Evolutionary conservation across 768 basidiomycete genomes (phyloP), one percentile per base, ranked within the genome.

Genomic region (Tulasnella sp.): DNA sequence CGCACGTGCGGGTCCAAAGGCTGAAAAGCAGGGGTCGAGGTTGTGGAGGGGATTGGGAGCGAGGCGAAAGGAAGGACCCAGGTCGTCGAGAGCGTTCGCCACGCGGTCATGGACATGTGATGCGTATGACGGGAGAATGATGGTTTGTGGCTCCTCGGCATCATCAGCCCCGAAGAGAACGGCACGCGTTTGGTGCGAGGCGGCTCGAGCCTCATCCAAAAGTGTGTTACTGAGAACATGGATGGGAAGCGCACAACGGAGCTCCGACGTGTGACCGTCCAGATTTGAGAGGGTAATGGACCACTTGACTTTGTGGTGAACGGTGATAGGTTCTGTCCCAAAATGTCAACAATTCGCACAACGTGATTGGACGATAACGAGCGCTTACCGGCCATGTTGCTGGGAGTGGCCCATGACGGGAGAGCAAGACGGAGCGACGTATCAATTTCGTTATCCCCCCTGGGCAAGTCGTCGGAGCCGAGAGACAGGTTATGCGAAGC

Each of bases 171-270:
- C 74, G 50, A 82, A 77, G 25, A 92, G 74, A 6, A 90, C 71
- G 7, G 84, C 79, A 17, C 92, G 79, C 0, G 90, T 89, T 4
- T 74, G 74, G n/a, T 81, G 74, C 3, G 89, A 84, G 23, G 81
- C 76, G 1, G 76, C 73, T 34, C 82, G 75, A 1, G 89, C 84
- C 66, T 96, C 92, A 12, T 82, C 75, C 14, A 86, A 73, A 1
- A 94, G 71, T 11, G 78, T 73, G 58, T 77, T 67, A 62, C 92
- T 83, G 21, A 97, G 82, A 46, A 98, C 75, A 65, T 87, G 80
- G 32, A 98, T 69, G 0, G 94, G 94, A 4, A 97, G 75, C 1
- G 91, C 91, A 68, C 94, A 97, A 14, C 92, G 82, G n/a, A 98
- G 75, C 68, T 97, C 91, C 7, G 90, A 93, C 2, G 82, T 83